Evolutionary conservation across 2,329 filamentous ascomycete species (phyloP).

Genomic region (Cladophialophora bantiana): DNA sequence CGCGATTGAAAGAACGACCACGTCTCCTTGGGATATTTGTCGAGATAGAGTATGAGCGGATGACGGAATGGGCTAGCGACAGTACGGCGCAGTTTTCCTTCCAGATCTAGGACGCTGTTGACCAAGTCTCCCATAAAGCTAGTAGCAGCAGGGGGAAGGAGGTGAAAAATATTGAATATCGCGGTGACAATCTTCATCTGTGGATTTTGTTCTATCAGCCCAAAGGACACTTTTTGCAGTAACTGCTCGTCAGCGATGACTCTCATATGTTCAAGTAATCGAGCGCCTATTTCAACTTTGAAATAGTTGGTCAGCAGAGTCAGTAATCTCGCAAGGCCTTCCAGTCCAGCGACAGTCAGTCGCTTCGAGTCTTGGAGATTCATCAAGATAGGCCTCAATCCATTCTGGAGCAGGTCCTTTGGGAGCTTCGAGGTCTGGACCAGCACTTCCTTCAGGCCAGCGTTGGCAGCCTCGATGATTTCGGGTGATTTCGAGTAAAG

Average conservation of each 20-base stretch:
- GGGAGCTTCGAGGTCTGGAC: conserved; percentile 89
- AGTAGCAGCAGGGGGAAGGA: conserved; percentile 88
- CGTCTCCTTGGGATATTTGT: conserved; percentile 87
- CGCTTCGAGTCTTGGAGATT: conserved; percentile 94
- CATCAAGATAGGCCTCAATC: conserved; percentile 91
- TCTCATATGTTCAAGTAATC: conserved; percentile 93
- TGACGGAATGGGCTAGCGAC: conserved; percentile 89
- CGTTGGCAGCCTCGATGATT: conserved; percentile 92
- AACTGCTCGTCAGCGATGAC: conserved; percentile 80
- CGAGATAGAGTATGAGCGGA: conserved; percentile 90
- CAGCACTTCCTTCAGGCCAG: conserved; percentile 85
- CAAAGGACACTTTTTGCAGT: conserved; percentile 91
- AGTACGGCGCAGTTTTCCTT: conserved; percentile 83
- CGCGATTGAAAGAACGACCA: conserved; percentile 81
- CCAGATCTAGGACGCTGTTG: conserved; percentile 86
- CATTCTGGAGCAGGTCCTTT: conserved; percentile 93
- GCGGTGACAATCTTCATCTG: conserved; percentile 95
- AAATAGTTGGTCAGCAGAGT: conserved; percentile 97
- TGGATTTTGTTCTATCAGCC: conserved; percentile 87
- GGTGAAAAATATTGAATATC: conserved; percentile 95
- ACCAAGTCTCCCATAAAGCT: conserved; percentile 90
- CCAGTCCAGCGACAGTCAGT: conserved; percentile 84
- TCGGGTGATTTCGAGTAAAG: conserved; percentile 91
- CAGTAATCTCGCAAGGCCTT: conserved; percentile 86
- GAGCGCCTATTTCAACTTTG: conserved; percentile 94